Evolutionary conservation across 2,329 filamentous ascomycete species (phyloP).

Genomic region (Phialocephala subalpina): DNA sequence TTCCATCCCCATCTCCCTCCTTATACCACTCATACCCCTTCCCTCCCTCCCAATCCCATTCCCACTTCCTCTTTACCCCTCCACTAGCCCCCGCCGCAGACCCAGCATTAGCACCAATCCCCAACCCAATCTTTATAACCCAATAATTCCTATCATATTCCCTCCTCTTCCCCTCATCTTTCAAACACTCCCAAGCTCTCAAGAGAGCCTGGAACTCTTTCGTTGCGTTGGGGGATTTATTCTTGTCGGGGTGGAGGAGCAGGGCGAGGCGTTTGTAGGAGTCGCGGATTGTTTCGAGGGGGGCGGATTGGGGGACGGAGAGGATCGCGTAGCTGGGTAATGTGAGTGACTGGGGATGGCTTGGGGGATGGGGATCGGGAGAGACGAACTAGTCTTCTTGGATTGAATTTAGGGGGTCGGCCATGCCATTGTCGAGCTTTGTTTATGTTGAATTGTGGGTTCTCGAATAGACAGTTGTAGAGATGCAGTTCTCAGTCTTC

Average conservation of each 20-base stretch:
- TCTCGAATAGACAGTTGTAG: too few species aligned
- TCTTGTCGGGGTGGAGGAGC: constrained; percentile 37
- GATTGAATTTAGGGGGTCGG: background rate
- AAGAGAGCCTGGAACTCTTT: constrained; percentile 30
- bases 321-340: constrained; percentile 29
- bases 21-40: background rate
- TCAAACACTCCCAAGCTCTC: constrained; percentile 36
- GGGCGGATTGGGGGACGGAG: constrained; percentile 29
- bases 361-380: too few species aligned
- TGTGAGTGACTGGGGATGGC: too few species aligned
- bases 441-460: too few species aligned
- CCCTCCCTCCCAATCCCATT: constrained; percentile 14
- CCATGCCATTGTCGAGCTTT: background rate
- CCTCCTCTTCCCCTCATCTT: constrained; percentile 28
- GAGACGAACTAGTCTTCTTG: background rate
- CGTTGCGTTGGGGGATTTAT: constrained; percentile 22
- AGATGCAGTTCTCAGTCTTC: too few species aligned
- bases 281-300: constrained; percentile 29
- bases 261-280: constrained; percentile 33
- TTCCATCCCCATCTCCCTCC: constrained; percentile 6
- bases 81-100: background rate
- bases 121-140: constrained; percentile 13
- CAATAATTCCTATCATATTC: constrained; percentile 32
- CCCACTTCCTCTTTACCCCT: constrained; percentile 9
- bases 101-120: constrained; percentile 6